Conservation (phyloP, 306 rosid species). For the Cajanus cajan region DNA sequence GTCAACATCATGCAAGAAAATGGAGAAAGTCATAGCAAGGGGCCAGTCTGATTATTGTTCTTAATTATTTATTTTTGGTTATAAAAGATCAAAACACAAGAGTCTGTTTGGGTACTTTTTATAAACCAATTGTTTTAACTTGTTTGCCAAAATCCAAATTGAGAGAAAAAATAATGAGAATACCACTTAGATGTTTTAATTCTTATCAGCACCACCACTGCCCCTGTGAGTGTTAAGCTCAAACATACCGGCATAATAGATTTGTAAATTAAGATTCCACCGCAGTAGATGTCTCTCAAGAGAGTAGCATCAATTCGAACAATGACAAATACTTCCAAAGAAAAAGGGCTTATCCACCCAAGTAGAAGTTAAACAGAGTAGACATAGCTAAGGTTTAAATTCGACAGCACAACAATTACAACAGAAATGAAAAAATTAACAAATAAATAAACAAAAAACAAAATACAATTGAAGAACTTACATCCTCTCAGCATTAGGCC, state of each 20-base stretch:
- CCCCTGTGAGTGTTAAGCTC: not conserved
- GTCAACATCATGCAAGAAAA: not conserved
- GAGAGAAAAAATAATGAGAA: not conserved
- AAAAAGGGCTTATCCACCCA: too few relatives aligned
- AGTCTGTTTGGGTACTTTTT: not conserved
- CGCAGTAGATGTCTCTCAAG: too few relatives aligned
- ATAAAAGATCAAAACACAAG: not conserved
- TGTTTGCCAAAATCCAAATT: not conserved
- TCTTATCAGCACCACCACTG: not conserved
- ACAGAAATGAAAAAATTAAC: not conserved
- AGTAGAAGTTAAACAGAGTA: not conserved
- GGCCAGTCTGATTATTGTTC: not conserved
- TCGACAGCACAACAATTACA: not conserved
- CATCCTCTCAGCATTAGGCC: slow-evolving; percentile 93
- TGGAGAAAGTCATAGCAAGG: not conserved
- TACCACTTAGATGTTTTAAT: not conserved
- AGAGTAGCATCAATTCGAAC: not conserved
- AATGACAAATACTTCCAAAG: not conserved
- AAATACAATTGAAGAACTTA: slow-evolving; percentile 39
- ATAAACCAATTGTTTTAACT: not conserved
- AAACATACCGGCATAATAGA: not conserved
- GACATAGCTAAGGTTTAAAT: not conserved
- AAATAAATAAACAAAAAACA: not conserved
- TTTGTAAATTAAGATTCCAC: too few relatives aligned
- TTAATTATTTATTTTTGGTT: too few relatives aligned